Conservation (phyloP, 1,284 basidiomycete species). For the Puccinia horiana region DNA sequence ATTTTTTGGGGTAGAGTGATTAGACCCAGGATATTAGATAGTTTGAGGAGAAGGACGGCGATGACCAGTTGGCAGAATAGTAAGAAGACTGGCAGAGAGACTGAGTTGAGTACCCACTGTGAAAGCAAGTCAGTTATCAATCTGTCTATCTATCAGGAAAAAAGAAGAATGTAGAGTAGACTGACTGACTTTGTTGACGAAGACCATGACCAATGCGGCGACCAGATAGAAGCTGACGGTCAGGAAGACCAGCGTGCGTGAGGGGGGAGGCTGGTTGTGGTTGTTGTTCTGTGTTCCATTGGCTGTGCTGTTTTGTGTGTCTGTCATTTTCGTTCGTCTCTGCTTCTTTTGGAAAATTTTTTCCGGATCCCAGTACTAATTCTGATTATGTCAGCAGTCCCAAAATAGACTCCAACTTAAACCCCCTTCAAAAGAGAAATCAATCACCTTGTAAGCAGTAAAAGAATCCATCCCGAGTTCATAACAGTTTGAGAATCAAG, state of each 20-base stretch:
- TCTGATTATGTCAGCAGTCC: too few species aligned
- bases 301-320: not conserved
- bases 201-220: constrained; percentile 68
- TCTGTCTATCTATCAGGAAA: not conserved
- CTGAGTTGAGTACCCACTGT: constrained; percentile 52
- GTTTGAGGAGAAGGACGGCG: constrained; percentile 70
- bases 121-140: not conserved
- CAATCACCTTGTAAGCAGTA: too few species aligned
- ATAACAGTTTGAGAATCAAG: too few species aligned
- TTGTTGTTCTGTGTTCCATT: not conserved
- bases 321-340: too few species aligned
- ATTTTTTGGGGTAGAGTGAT: constrained; percentile 62
- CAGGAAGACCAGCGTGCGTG: constrained; percentile 64
- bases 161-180: not conserved
- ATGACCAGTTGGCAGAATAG: constrained; percentile 70
- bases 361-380: too few species aligned
- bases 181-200: constrained; percentile 45
- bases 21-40: constrained; percentile 64
- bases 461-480: too few species aligned
- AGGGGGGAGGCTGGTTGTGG: constrained; percentile 18
- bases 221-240: constrained; percentile 76
- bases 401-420: too few species aligned
- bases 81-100: constrained; percentile 70
- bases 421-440: too few species aligned
- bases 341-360: too few species aligned